Evolutionary conservation across 2,329 filamentous ascomycete species (phyloP), one percentile per base, ranked within the genome.

Genomic region (Onygenales sp.): DNA sequence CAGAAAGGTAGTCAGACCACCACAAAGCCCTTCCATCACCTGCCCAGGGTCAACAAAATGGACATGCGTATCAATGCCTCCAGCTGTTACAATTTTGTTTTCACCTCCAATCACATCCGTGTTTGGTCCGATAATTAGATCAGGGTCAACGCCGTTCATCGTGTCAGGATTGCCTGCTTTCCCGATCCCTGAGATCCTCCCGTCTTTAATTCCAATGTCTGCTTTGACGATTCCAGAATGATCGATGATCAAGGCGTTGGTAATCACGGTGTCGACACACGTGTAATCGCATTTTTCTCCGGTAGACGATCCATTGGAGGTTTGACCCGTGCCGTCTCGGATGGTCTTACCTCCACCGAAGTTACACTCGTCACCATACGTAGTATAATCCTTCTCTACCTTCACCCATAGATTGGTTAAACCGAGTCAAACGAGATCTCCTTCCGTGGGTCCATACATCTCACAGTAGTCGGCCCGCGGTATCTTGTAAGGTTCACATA

Each of bases 141-240:
- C 78, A 0, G 82, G 76, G 55, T 85, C 77, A 6, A 97, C 89
- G 4, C 88, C 88, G 35, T 93, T 86, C 92, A 96, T 96, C 46
- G 95, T 83, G 70, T 97, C 92, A n/a, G 92, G 92, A 64, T 96
- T 97, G 17, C 92, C 92, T 13, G 92, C 89, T 72, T 97, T 96
- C 55, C 92, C 92, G 61, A 97, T 92, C 0, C 83, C 92, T 32
- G 85, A 84, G 63, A 97, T 96, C 39, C 86, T 67, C 2, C 92
- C 91, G 60, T 90, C 72, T 69, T 94, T 95, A 68, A 97, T 84
- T 32, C 92, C 92, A 66, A 97, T 95, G 68, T 97, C 92, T 5
- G 91, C 92, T 74, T 97, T 97, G 77, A 89, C 94, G 64, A 97
- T 95, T 47, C 92, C 92, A 1, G 81, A 86, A 80, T 86, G 94